Evolutionary conservation across 2,329 filamentous ascomycete genomes (phyloP).

Genomic region (Madurella mycetomatis): DNA sequence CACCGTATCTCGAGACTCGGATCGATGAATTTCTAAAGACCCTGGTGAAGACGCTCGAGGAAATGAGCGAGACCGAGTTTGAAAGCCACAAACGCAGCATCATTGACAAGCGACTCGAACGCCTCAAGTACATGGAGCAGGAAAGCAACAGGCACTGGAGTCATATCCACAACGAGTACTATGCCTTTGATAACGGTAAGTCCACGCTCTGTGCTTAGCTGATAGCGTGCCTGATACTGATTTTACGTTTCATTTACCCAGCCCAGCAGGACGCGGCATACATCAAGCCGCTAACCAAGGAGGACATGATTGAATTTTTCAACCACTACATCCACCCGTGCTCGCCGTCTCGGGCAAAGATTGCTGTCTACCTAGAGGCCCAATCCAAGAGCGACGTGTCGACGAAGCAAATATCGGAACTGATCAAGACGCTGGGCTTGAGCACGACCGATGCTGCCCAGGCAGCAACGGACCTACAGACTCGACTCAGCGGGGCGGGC

Average conservation of each 20-base stretch:
- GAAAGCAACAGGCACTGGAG: constrained; percentile 80
- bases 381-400: constrained; percentile 53
- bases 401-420: constrained; percentile 39
- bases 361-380: constrained; percentile 78
- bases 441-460: constrained; percentile 30
- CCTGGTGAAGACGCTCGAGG: constrained; percentile 61
- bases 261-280: constrained; percentile 71
- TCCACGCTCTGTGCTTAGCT: constrained; percentile 17
- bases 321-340: constrained; percentile 67
- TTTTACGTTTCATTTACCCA: constrained; percentile 30
- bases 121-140: constrained; percentile 83
- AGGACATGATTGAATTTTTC: constrained; percentile 77
- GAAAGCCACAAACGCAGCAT: constrained; percentile 87
- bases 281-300: constrained; percentile 70
- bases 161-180: constrained; percentile 79
- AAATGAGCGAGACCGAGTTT: constrained; percentile 80
- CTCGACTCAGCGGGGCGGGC: constrained; percentile 32
- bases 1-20: constrained; percentile 76
- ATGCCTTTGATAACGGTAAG: constrained; percentile 83
- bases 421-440: constrained; percentile 36
- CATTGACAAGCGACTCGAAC: constrained; percentile 81
- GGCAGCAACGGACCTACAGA: constrained; percentile 33
- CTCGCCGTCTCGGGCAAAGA: constrained; percentile 71
- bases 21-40: constrained; percentile 78
- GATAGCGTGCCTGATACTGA: constrained; percentile 5